Conservation (phyloP, 257 asterid species). For the Solanum virginianum region DNA sequence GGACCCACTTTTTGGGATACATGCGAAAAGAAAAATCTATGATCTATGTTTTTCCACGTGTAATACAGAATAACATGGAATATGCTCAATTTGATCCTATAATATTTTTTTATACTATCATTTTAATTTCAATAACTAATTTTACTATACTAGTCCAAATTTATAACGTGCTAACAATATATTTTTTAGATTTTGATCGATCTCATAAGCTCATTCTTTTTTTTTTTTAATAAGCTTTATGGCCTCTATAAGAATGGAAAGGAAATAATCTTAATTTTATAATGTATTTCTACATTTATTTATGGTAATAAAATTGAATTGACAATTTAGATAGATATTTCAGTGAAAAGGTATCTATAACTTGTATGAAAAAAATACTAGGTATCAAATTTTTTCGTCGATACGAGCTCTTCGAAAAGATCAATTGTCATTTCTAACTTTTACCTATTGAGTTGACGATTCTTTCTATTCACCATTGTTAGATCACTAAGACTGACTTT, state of each 20-base stretch:
- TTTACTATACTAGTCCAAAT: not conserved
- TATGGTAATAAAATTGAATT: not conserved
- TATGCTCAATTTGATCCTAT: not conserved
- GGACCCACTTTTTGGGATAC: conserved; percentile 35
- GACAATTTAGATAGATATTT: not conserved
- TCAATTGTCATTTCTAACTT: not conserved
- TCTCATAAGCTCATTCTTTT: not conserved
- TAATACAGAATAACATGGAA: not conserved
- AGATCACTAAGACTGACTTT: not conserved
- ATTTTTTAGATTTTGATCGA: not conserved
- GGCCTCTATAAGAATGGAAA: not conserved
- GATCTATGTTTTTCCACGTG: conserved; percentile 29
- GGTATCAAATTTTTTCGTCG: not conserved
- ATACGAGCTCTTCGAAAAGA: not conserved
- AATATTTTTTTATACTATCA: not conserved
- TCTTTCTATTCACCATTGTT: not conserved
- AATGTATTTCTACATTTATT: not conserved
- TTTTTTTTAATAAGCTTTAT: not conserved
- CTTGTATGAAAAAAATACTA: not conserved
- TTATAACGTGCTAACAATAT: not conserved
- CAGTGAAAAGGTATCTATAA: not conserved
- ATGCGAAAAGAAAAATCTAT: conserved; percentile 1
- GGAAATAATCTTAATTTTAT: not conserved
- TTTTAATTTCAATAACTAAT: not conserved
- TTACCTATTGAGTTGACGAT: not conserved